Evolutionary conservation across 139 green algal genomes (phyloP), one percentile per base, ranked within the genome.

Genomic region (Coelastrella sp.): DNA sequence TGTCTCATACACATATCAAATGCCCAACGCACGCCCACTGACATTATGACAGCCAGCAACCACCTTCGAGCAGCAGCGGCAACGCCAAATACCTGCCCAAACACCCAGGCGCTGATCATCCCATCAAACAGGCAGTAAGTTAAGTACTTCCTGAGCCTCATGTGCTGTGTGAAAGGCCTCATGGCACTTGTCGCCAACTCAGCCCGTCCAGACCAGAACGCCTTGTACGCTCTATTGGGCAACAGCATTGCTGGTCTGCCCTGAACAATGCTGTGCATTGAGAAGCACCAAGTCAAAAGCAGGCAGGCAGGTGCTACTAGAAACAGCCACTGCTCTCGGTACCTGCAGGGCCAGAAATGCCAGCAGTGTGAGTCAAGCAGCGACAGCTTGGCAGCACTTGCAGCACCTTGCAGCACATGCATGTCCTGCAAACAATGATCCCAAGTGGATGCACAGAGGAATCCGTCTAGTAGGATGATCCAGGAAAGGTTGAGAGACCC

Each of bases 121-220:
- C 20, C 79, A 72, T 85, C 79, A 72, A 85, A 8, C 57, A 85
- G 7, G 10, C 57, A 61, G 61, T 85, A 85, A 56, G 70, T 19
- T 11, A 85, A 57, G 57, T 85, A 85, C 79, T n/a, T 14, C 82
- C 82, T 59, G 24, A 88, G 15, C n/a, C 82, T 78, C 65, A 88
- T 88, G n/a, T 88, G 63, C 82, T 88, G 82, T n/a, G 25, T 68
- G 61, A 88, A 79, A 17, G 82, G 82, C 24, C 25, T 59, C 82
- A 88, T 57, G 12, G 56, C 58, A 22, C 27, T 63, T 7, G 35
- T 78, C 8, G 65, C 61, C 22, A 88, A 22, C 24, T 88, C 61
- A 20, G 60, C 82, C 11, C 61, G 20, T 25, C 63, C 27, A 5
- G 25, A 20, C 82, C 82, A 88, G 57, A 57, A 88, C 17, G 82